Evolutionary conservation across 208 protist genomes (phyloP).

Genomic region (Leishmania amazonensis): DNA sequence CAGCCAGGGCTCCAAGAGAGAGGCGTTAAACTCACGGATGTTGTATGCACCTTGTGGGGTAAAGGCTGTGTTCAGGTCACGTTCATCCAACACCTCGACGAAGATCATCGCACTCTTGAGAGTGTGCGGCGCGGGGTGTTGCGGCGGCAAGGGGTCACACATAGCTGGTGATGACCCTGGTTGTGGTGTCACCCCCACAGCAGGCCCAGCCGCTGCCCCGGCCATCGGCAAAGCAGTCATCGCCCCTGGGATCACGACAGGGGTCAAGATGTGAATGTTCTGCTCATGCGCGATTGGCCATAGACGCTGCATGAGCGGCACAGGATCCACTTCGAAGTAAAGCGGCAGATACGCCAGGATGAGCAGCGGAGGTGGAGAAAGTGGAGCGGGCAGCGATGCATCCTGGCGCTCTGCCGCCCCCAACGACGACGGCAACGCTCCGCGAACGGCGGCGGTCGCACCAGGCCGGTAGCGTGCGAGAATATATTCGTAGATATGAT

Average conservation of each 20-base stretch:
- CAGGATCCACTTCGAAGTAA: constrained; percentile 75
- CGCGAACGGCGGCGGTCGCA: neutral
- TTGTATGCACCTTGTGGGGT: constrained; percentile 40
- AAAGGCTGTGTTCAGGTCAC: constrained; percentile 49
- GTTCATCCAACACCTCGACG: constrained; percentile 59
- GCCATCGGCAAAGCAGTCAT: neutral
- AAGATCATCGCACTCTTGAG: constrained; percentile 59
- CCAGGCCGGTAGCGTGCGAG: constrained; percentile 4
- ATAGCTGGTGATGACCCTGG: neutral
- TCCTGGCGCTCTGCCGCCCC: neutral
- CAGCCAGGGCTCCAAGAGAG: constrained; percentile 35
- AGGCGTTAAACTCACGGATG: constrained; percentile 45
- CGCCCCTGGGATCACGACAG: constrained; percentile 28
- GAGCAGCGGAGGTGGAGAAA: constrained; percentile 30
- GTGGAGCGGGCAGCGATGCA: neutral
- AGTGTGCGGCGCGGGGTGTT: neutral
- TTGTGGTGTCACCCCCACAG: neutral
- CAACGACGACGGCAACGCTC: neutral
- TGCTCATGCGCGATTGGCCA: constrained; percentile 30
- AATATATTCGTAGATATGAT: constrained; percentile 47
- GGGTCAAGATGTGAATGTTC: constrained; percentile 33
- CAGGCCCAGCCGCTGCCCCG: neutral
- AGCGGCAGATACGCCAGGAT: constrained; percentile 73
- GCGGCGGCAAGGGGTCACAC: too few relatives aligned
- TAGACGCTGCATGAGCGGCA: constrained; percentile 56